Percentiles rank a stretch among this genome's conserved stretches.
Evolutionary conservation across 257 asterid genomes (phyloP).

Genomic region (Ballota nigra): DNA sequence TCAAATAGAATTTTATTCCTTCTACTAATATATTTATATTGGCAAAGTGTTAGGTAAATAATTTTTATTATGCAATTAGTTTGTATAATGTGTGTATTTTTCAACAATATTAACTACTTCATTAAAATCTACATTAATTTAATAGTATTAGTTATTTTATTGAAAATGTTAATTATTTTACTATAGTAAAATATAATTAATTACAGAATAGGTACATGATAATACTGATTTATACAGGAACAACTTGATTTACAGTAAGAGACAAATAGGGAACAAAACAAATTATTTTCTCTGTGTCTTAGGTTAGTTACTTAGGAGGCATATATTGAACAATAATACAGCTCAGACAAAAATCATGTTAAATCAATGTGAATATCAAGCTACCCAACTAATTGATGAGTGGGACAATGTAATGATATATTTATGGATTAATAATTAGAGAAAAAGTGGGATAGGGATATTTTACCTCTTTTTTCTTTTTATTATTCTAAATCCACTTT

Average conservation of each 20-base stretch:
- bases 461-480: not conserved
- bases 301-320: not conserved
- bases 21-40: too few relatives aligned
- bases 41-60: too few relatives aligned
- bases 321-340: not conserved
- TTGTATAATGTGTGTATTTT: too few relatives aligned
- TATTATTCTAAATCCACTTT: not conserved
- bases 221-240: too few relatives aligned
- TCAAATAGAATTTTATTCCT: too few relatives aligned
- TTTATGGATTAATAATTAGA: not conserved
- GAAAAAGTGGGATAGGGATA: not conserved
- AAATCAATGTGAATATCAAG: not conserved
- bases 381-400: not conserved
- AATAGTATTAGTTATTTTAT: too few relatives aligned
- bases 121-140: too few relatives aligned
- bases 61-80: too few relatives aligned
- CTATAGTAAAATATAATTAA: too few relatives aligned
- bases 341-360: not conserved
- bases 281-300: not conserved
- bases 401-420: constrained; percentile 2
- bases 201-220: too few relatives aligned
- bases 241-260: not conserved
- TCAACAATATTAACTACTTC: too few relatives aligned
- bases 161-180: too few relatives aligned
- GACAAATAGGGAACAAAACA: not conserved